phyloP scores from a whole-genome alignment of 305 asterid species.

The Solanum hybrid region DNA sequence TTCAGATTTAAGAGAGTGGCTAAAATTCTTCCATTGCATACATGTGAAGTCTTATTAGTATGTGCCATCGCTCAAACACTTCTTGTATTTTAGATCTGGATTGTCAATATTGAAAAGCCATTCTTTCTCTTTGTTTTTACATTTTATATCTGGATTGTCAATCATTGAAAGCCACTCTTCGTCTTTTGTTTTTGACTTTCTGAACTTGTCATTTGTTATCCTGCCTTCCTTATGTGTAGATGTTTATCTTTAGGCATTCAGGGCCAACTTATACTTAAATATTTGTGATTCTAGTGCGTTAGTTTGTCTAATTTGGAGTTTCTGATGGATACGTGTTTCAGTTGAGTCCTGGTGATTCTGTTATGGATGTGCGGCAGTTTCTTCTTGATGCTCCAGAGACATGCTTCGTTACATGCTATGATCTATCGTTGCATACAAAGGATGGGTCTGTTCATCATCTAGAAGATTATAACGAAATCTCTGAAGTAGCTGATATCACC shows the following conservation, averaged over 20 bases:
- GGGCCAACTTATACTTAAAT: background rate
- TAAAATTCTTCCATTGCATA: background rate
- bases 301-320: background rate
- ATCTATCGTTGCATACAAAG: conserved; percentile 64
- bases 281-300: background rate
- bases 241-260: background rate
- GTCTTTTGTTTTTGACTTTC: background rate
- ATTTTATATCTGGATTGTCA: background rate
- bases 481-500: conserved; percentile 83
- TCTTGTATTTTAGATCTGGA: background rate
- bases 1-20: background rate
- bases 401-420: conserved; percentile 79
- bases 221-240: background rate
- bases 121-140: background rate
- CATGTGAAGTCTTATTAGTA: background rate
- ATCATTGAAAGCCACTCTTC: background rate
- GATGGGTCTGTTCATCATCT: conserved; percentile 63
- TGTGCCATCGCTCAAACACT: background rate
- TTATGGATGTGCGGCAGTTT: conserved; percentile 89
- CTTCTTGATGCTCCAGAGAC: conserved; percentile 88
- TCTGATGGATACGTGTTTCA: conserved; percentile 29
- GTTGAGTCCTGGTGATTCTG: conserved; percentile 94
- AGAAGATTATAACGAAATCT: conserved; percentile 78
- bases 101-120: background rate
- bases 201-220: background rate